These are phyloP conservation scores for Paxillus involutus DNA, from an alignment of 768 basidiomycete genomes.

Conservation along the genomic window DNA sequence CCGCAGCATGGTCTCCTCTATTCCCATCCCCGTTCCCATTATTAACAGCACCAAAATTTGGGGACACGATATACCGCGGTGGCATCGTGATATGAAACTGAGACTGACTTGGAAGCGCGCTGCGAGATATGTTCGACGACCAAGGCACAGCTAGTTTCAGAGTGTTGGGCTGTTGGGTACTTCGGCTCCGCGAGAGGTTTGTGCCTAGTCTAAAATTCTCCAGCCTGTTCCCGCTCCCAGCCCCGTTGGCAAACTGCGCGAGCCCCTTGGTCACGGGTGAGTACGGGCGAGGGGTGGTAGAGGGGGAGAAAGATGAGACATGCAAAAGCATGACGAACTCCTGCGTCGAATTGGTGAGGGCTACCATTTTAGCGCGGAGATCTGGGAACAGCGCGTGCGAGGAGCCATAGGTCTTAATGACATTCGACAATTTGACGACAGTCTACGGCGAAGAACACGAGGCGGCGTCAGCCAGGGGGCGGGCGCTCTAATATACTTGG, in stretches of 20 bases:
- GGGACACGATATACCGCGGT: conserved; percentile 13
- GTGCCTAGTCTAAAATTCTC: conserved; percentile 53
- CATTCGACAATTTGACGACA: conserved; percentile 74
- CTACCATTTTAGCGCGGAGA: conserved; percentile 70
- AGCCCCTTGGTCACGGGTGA: conserved; percentile 51
- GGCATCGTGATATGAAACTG: conserved; percentile 42
- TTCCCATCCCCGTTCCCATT: conserved; percentile 15
- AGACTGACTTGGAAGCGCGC: conserved; percentile 51
- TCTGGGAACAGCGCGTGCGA: conserved; percentile 55
- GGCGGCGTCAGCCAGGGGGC: background rate
- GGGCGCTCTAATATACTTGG: background rate
- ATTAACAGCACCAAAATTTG: conserved; percentile 1
- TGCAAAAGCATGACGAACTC: conserved; percentile 86
- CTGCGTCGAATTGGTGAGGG: conserved; percentile 80
- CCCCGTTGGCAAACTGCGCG: conserved; percentile 8
- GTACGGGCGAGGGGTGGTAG: conserved; percentile 52
- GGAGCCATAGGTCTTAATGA: conserved; percentile 64
- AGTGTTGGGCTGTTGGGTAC: conserved; percentile 46
- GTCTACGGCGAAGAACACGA: conserved; percentile 40
- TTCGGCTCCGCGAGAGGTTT: conserved; percentile 59
- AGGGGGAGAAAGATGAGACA: conserved; percentile 76
- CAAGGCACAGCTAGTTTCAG: conserved; percentile 36
- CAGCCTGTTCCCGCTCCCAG: conserved; percentile 18
- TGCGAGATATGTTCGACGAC: conserved; percentile 44
- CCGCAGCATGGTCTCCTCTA: conserved; percentile 16